These are phyloP conservation scores for Sideroxylon spinosum DNA, from an alignment of 179 eudicot genomes.

Conservation along the genomic window DNA sequence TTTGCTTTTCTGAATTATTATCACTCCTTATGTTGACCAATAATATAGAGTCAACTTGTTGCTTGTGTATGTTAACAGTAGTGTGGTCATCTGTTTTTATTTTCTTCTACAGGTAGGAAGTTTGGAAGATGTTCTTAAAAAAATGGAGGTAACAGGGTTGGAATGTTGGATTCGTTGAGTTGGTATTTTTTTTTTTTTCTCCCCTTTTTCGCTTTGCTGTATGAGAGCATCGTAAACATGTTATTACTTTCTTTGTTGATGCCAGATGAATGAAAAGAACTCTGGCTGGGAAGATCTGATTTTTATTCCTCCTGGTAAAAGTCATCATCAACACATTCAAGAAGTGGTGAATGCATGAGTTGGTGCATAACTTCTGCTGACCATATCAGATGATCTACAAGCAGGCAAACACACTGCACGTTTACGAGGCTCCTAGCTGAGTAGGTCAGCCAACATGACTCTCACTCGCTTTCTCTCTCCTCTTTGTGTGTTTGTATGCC, in stretches of 20 bases:
- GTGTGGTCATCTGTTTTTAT: background rate
- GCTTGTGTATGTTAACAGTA: background rate
- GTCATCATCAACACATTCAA: conserved; percentile 78
- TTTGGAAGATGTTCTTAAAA: conserved; percentile 90
- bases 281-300: conserved; percentile 94
- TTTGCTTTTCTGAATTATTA: background rate
- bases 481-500: background rate
- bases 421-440: background rate
- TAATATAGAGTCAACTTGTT: background rate
- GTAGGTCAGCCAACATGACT: conserved; percentile 1
- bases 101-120: conserved; percentile 70
- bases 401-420: background rate
- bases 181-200: background rate
- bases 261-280: conserved; percentile 69
- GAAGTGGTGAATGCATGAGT: conserved; percentile 66
- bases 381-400: conserved; percentile 1
- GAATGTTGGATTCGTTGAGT: background rate
- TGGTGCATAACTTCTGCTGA: background rate
- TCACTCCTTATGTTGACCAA: background rate
- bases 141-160: conserved; percentile 75
- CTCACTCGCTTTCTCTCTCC: background rate
- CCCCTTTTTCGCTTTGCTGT: no score
- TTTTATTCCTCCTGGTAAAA: conserved; percentile 96
- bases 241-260: conserved; percentile 10
- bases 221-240: no score